Conservation (phyloP, 2,329 filamentous ascomycete species). For the Chaetoscypha palmicola region DNA sequence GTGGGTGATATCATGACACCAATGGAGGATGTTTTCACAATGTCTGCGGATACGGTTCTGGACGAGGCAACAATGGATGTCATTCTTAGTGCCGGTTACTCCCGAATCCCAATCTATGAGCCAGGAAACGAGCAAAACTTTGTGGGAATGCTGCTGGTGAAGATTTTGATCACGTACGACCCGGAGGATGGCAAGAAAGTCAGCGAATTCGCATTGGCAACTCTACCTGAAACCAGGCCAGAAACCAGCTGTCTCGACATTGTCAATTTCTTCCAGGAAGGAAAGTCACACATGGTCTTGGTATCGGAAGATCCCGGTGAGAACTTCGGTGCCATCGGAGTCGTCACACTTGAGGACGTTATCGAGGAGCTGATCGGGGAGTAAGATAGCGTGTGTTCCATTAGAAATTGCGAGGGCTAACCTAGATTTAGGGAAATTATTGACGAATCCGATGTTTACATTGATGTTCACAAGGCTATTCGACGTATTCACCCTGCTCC, state of each 20-base stretch:
- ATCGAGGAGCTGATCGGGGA: conserved; percentile 98
- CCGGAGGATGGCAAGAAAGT: conserved; percentile 86
- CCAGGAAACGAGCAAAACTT: conserved; percentile 81
- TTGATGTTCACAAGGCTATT: conserved; percentile 97
- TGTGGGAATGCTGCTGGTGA: conserved; percentile 95
- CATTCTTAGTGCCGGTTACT: conserved; percentile 90
- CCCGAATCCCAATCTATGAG: conserved; percentile 88
- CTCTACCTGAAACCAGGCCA: conserved; percentile 86
- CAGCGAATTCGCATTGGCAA: conserved; percentile 84
- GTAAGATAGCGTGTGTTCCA: conserved; percentile 44
- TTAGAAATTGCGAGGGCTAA: too few species aligned
- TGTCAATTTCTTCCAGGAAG: conserved; percentile 99
- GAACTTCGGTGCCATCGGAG: conserved; percentile 80
- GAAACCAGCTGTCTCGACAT: conserved; percentile 97
- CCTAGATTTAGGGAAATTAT: conserved; percentile 74
- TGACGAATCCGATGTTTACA: conserved; percentile 96
- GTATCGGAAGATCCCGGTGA: conserved; percentile 89
- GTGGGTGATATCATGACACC: conserved; percentile 97
- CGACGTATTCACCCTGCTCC: conserved; percentile 57
- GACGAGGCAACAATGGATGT: conserved; percentile 92
- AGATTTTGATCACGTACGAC: conserved; percentile 98
- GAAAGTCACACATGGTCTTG: conserved; percentile 97
- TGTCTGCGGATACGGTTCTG: conserved; percentile 89
- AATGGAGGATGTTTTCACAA: conserved; percentile 93
- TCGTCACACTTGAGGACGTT: conserved; percentile 94